Evolutionary conservation across 805 yeast genomes (phyloP), one percentile per base, ranked within the genome.

Genomic region (Starmerella vitae): DNA sequence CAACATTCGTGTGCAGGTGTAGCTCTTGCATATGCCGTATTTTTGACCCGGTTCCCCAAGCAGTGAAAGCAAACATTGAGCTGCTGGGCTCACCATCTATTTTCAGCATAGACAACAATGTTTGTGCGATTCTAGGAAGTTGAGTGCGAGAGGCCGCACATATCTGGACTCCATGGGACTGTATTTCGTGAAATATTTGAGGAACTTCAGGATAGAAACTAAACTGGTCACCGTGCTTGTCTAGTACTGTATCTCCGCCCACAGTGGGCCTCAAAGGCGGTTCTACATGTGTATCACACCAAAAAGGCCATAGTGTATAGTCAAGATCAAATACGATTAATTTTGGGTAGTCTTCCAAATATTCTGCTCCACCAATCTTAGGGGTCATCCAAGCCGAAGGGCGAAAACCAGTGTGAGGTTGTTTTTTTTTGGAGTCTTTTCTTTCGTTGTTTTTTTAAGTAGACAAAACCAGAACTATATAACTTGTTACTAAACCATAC

Each of bases 121-220:
- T 71, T 46, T 65, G 65, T 2, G 94, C 94, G n/a, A 78, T 44
- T n/a, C 69, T 64, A 0, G 94, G 93, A 1, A 83, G 72, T 44
- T 72, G 71, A 0, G 95, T 84, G 48, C 94, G 64, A 20, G 88
- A 77, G 0, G 94, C 94, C 3, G 78, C 74, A 21, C 78, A 67
- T 1, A 81, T 66, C 25, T 56, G 59, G 6, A 76, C 74, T 3
- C 55, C 62, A 2, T 60, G 58, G 1, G 59, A 59, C 22, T 59
- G 58, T 39, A 84, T 58, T 39, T 72, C 76, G 10, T 55, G 51
- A 13, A 84, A 59, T 8, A 84, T 77, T 12, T 62, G 66, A 9
- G 72, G 74, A 15, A 84, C 88, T 47, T 84, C 93, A 18, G 62
- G 63, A 54, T 72, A 84, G 36, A 83, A 67, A 0, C 71, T 55